phyloP scores from a whole-genome alignment of 2,329 filamentous ascomycete genomes.

The Westerdykella ornata region DNA sequence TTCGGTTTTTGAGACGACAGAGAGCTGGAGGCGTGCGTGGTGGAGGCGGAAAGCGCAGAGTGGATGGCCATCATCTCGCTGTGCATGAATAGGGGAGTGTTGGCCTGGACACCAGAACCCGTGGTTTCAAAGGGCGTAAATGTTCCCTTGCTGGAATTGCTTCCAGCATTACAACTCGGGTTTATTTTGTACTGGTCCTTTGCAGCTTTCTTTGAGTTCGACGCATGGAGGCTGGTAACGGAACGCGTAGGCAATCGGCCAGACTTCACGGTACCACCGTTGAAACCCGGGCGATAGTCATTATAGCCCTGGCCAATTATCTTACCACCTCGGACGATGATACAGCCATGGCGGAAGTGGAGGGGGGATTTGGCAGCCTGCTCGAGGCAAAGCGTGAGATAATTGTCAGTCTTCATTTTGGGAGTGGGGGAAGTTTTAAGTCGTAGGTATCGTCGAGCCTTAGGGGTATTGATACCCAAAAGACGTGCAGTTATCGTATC shows the following conservation, averaged over 20 bases:
- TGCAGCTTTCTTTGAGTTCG: not conserved
- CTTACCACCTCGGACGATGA: constrained; percentile 49
- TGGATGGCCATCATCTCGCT: constrained; percentile 53
- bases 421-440: too few species aligned
- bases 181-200: constrained; percentile 1
- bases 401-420: constrained; percentile 43
- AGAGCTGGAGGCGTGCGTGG: constrained; percentile 38
- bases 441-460: too few species aligned
- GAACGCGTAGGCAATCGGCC: constrained; percentile 23
- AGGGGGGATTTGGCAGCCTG: constrained; percentile 48
- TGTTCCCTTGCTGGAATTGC: constrained; percentile 14
- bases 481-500: too few species aligned
- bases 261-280: constrained; percentile 47
- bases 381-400: constrained; percentile 47
- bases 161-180: not conserved
- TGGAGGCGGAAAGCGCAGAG: constrained; percentile 44
- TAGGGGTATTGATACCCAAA: not conserved
- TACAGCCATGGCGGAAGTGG: constrained; percentile 46
- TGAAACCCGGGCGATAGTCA: constrained; percentile 45
- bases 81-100: constrained; percentile 47
- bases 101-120: constrained; percentile 34
- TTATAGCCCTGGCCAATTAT: constrained; percentile 50
- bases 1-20: constrained; percentile 46
- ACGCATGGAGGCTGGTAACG: not conserved
- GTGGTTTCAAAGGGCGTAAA: constrained; percentile 39